Evolutionary conservation across 148 eudicot genomes (phyloP).

Genomic region (Gaultheria prostrata): DNA sequence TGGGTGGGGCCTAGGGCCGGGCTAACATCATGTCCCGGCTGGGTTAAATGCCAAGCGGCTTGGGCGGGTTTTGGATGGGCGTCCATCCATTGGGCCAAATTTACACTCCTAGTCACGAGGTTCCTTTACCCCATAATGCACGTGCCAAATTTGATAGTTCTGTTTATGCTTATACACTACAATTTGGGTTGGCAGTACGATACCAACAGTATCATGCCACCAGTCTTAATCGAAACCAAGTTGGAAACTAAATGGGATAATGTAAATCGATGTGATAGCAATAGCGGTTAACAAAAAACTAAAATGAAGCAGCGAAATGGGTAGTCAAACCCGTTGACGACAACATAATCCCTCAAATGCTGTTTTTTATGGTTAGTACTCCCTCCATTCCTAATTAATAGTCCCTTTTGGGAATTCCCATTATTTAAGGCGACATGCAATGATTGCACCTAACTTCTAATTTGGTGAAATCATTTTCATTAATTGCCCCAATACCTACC

Average conservation of each 20-base stretch:
- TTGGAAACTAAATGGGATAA: background rate
- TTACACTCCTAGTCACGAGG: too few relatives aligned
- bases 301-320: background rate
- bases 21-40: too few relatives aligned
- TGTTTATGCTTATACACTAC: background rate
- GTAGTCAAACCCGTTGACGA: background rate
- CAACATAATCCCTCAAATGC: background rate
- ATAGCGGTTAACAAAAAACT: background rate
- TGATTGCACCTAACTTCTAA: too few relatives aligned
- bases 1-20: too few relatives aligned
- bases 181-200: background rate
- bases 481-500: too few relatives aligned
- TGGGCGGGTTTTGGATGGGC: too few relatives aligned
- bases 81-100: too few relatives aligned
- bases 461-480: too few relatives aligned
- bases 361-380: background rate
- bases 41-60: too few relatives aligned
- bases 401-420: too few relatives aligned
- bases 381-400: too few relatives aligned
- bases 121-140: background rate
- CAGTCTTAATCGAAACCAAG: background rate
- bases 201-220: background rate
- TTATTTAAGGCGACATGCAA: too few relatives aligned
- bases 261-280: background rate
- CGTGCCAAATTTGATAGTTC: background rate